Conservation (phyloP, 768 basidiomycete species). For the Collybiopsis luxurians region DNA sequence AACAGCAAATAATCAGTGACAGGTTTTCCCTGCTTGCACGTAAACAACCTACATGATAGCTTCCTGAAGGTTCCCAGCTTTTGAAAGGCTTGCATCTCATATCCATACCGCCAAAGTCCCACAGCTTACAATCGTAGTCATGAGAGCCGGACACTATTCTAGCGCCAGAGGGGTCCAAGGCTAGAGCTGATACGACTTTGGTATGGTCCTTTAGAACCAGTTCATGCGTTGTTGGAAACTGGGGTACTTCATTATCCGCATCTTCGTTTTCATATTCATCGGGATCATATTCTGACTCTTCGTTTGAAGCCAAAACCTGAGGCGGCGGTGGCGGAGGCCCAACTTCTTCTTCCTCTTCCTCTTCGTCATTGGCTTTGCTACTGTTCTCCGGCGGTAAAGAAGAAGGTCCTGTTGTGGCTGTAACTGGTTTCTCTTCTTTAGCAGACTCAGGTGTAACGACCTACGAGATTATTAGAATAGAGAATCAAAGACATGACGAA, state of each 20-base stretch:
- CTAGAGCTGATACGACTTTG: slow-evolving; percentile 91
- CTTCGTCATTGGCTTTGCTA: background rate
- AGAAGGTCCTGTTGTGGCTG: slow-evolving; percentile 20
- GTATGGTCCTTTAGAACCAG: slow-evolving; percentile 90
- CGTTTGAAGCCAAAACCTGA: slow-evolving; percentile 18
- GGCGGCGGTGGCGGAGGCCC: slow-evolving; percentile 13
- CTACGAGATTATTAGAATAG: background rate
- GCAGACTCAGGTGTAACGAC: background rate
- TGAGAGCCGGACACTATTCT: slow-evolving; percentile 89
- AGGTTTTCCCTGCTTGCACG: slow-evolving; percentile 3
- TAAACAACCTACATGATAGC: slow-evolving; percentile 68
- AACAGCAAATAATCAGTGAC: background rate
- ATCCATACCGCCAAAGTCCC: slow-evolving; percentile 99
- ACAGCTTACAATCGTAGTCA: slow-evolving; percentile 97
- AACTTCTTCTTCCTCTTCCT: background rate
- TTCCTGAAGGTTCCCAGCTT: slow-evolving; percentile 92
- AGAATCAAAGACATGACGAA: background rate
- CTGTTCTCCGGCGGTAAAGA: slow-evolving; percentile 11
- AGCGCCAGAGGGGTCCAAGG: slow-evolving; percentile 93
- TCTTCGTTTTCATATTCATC: slow-evolving; percentile 43
- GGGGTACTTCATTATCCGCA: slow-evolving; percentile 49
- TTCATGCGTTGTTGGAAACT: slow-evolving; percentile 90
- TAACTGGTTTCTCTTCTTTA: background rate
- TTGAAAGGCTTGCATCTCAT: slow-evolving; percentile 89
- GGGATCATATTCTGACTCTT: slow-evolving; percentile 60